Evolutionary conservation across 2,329 filamentous ascomycete genomes (phyloP), one percentile per base, ranked within the genome.

Genomic region (Aspergillus sergii): DNA sequence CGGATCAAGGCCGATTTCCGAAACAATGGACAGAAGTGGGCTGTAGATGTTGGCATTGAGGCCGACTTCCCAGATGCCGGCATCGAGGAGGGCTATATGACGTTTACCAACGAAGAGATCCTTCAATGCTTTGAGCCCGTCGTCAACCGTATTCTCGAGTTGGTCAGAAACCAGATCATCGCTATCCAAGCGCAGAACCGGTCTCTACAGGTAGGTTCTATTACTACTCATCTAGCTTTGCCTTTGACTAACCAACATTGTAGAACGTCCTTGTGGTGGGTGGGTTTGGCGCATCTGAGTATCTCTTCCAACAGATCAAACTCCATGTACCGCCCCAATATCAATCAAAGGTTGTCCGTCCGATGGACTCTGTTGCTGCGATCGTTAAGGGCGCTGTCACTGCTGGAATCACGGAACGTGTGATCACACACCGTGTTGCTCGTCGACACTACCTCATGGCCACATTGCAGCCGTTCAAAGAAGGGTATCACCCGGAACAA

Each of bases 21-120:
- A 68, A 98, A 98, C 83, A 98, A 97, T 79, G 94, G 94, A 57
- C 94, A 98, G 80, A 98, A 98, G 80, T 98, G 95, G 95, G 95
- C 95, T 51, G 94, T 98, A 23, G 95, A 99, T 76, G 95, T 99
- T 57, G 95, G 95, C 75, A 98, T 99, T 73, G 95, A 99, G 83
- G 93, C 94, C 50, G 95, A 98, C 76, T 98, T 96, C 82, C 94
- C 94, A 45, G 95, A 98, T 76, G 95, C 95, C 36, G 94, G 93
- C 71, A 98, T 99, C 71, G 95, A 98, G 81, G 95, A 99, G 80
- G 94, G 95, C 57, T 98, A 97, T 83, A 99, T 99, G 95, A 98
- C 94, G 2, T 99, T 99, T 78, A 98, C 94, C 66, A 98, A 99
- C 77, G 95, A 98, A 81, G 95, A 99, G 80, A 98, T 99, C 72